Base-by-base conservation (phyloP, 768 basidiomycete genomes). In the Neoboletus brunneissimus region DNA sequence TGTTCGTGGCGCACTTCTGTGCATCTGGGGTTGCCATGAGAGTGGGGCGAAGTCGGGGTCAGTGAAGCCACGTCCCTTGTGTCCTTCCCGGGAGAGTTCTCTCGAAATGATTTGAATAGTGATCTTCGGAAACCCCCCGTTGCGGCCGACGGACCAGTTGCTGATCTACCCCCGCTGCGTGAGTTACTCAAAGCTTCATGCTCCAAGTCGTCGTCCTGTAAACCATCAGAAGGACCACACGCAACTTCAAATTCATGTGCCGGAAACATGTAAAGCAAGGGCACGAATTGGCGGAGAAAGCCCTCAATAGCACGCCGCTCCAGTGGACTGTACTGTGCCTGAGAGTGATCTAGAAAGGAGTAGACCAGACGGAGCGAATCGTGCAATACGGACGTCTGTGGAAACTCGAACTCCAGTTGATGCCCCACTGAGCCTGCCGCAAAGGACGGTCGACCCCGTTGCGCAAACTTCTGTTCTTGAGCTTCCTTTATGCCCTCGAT, bases 281-380 rank as follows among this genome's bases (percentile, higher is more conserved):
- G 93, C 46, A 98, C 78, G 70, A 98, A 94, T 11, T 82, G 76
- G 35, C 90, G 83, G 32, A 99, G 77, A 73, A 95, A 95, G 47
- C 80, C 79, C 68, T 98, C 97, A 41, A 98, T 85, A 31, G 82
- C 79, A 44, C 89, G 84, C 44, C 93, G 84, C 74, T 98, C 96
- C 50, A 79, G 77, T 3, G 80, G 72, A 56, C 85, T 88, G 72
- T 91, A 91, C 55, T 83, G 81, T 16, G 80, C 83, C 62, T 86
- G 85, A 46, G 89, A 88, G 67, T 89, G 91, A 65, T 98, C 96
- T 63, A 99, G 80, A 77, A 91, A 98, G 15, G 87, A 86, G 68
- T 91, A 89, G 58, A 95, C 83, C 73, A 99, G 81, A 77, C 94
- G 94, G 69, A 96, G 81, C 27, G 86, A 81, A 72, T 99, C 97